Evolutionary conservation across 768 basidiomycete species (phyloP), one percentile per base, ranked within the genome.

Genomic region (Lactarius pseudohatsudake): DNA sequence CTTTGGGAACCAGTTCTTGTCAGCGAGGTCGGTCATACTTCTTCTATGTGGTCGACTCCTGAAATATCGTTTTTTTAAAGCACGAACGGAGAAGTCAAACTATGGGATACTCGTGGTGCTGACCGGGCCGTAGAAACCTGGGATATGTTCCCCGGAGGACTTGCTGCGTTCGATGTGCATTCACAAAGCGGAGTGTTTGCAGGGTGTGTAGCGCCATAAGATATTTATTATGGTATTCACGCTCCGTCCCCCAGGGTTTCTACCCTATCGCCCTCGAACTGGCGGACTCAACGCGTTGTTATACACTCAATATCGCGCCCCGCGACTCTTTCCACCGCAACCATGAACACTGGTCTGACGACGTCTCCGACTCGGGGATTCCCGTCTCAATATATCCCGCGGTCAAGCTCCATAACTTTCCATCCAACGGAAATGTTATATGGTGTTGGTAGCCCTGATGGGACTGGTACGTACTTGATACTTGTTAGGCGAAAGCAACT

Each of bases 401-500:
- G 86, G 68, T 79, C 77, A 64, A 87, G 85, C 54, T 87, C 89
- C 36, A 77, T 94, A 59, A 80, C 82, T 2, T 95, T 94, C 82
- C 93, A 95, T 74, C 92, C 93, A 15, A 81, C 85, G 68, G 91
- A 95, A 75, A 94, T 94, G 93, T 75, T 94, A 69, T 90, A 86
- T 71, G 90, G 85, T 20, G 74, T 88, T 18, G 91, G 91, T 10
- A 84, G 84, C 54, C 83, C 88, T 59, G 91, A 94, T 74, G 91
- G 92, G 18, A 81, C 75, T 36, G 75, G 78, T 78, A 57, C 64
- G 77, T 75, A 22, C 47, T 15, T 26, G 18, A 62, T 18, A 26
- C 22, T 56, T 32, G 30, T 4, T 28, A 26, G 54, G 26, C 4
- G 26, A 16, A 53, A 20, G 26, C 13, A 58, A 41, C 5, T 36